These are phyloP conservation scores for Penicillium argentinense DNA, from an alignment of 495 filamentous ascomycete genomes.

Conservation along the genomic window DNA sequence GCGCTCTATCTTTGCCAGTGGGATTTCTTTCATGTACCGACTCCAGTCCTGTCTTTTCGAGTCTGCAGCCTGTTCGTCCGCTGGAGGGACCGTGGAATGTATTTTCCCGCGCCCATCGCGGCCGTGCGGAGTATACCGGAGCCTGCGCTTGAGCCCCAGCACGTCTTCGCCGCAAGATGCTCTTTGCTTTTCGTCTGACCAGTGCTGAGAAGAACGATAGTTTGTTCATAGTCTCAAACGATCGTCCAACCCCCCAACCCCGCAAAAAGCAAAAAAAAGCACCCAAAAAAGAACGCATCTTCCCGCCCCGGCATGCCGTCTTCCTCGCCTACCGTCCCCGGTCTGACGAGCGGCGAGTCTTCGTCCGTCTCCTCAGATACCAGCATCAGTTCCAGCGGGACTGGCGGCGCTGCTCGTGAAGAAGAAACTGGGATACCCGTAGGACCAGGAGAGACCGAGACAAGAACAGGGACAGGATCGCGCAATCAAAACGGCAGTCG, in stretches of 20 bases:
- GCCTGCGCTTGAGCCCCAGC: slow-evolving; percentile 7
- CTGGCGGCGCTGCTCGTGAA: not conserved
- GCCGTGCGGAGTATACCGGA: slow-evolving; percentile 30
- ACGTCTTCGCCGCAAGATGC: slow-evolving; percentile 1
- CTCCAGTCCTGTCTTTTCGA: no score
- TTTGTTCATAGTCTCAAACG: no score
- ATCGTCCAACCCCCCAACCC: not conserved
- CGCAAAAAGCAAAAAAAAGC: not conserved
- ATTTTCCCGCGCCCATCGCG: slow-evolving; percentile 1
- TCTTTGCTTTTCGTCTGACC: not conserved
- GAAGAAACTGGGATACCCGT: not conserved
- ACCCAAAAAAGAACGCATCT: not conserved
- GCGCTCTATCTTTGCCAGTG: no score
- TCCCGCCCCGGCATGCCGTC: slow-evolving; percentile 14
- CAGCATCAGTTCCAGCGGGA: slow-evolving; percentile 5
- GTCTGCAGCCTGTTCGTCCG: no score
- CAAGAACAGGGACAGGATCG: not conserved
- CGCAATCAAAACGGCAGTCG: not conserved
- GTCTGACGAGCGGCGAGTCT: slow-evolving; percentile 20
- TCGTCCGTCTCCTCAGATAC: slow-evolving; percentile 27
- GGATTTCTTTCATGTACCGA: no score
- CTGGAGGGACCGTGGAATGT: no score
- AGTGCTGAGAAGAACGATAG: no score
- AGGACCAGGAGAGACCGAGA: not conserved
- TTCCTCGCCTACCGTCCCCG: slow-evolving; percentile 16